phyloP scores from a whole-genome alignment of 805 yeast species.

The Starmerella vaccinii region DNA sequence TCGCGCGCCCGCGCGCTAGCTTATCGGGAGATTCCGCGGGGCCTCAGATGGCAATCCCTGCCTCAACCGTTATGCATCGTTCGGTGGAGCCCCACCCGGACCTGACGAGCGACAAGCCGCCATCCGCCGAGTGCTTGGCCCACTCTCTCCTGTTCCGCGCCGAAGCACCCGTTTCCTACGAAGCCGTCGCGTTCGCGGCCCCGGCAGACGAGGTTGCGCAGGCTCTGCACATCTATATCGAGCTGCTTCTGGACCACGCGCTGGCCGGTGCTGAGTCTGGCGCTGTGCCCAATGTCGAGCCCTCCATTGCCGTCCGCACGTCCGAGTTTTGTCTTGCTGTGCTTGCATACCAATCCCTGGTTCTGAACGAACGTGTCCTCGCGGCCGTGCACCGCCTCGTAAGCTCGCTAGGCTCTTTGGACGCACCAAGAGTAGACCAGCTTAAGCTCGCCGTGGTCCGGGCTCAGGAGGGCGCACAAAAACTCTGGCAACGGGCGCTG shows the following conservation, averaged over 20 bases:
- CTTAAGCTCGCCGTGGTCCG: slow-evolving; percentile 41
- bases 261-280: not conserved
- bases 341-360: slow-evolving; percentile 55
- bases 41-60: not conserved
- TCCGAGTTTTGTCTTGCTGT: slow-evolving; percentile 47
- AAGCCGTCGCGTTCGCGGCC: slow-evolving; percentile 6
- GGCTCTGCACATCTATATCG: slow-evolving; percentile 9
- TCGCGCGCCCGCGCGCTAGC: not conserved
- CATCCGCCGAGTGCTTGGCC: slow-evolving; percentile 50
- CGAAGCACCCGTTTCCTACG: not conserved
- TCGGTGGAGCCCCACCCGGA: slow-evolving; percentile 48
- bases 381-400: slow-evolving; percentile 48
- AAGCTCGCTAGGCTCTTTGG: slow-evolving; percentile 38
- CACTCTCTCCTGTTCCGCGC: slow-evolving; percentile 52
- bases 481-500: slow-evolving; percentile 5
- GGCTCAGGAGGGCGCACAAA: slow-evolving; percentile 15
- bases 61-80: slow-evolving; percentile 6
- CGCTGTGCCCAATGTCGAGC: slow-evolving; percentile 21
- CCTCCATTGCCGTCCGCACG: slow-evolving; percentile 43
- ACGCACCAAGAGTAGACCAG: slow-evolving; percentile 41
- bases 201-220: slow-evolving; percentile 8
- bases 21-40: not conserved
- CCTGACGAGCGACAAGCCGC: slow-evolving; percentile 37
- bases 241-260: slow-evolving; percentile 19
- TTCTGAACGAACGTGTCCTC: slow-evolving; percentile 53